A percentile compares a stretch with the other conserved stretches of the same genome.
Evolutionary conservation across 2,329 filamentous ascomycete species (phyloP).

Genomic region (Cytospora chrysosperma): DNA sequence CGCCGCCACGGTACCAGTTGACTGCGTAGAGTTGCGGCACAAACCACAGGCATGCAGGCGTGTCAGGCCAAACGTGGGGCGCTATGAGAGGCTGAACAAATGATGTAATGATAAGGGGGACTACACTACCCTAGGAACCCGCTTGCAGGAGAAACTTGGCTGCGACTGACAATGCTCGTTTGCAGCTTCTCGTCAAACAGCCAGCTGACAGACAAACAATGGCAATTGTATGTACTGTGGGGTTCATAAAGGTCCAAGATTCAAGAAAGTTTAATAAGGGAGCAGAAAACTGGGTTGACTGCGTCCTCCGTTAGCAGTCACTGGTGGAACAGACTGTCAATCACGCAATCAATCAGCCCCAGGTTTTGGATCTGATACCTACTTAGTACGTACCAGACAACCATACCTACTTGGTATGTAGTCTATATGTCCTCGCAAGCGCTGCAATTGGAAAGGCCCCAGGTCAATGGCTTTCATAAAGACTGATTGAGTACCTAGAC

Average conservation of each 20-base stretch:
- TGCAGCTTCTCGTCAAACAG: neutral
- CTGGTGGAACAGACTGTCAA: neutral
- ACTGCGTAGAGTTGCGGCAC: neutral
- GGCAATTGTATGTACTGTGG: neutral
- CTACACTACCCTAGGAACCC: slow-evolving; percentile 1
- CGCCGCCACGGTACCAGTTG: neutral
- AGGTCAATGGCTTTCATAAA: no score
- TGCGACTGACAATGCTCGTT: neutral
- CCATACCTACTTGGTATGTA: no score
- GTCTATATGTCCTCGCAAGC: neutral
- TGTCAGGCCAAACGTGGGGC: neutral
- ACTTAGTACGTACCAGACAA: no score
- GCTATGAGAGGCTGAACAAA: slow-evolving; percentile 16
- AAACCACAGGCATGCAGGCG: neutral
- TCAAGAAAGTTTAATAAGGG: neutral
- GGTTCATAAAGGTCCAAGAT: no score
- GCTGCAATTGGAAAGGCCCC: neutral
- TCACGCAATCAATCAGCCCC: neutral
- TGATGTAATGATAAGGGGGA: slow-evolving; percentile 7
- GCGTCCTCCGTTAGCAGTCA: neutral
- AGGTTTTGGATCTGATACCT: neutral
- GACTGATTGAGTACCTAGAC: no score
- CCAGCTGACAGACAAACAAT: neutral
- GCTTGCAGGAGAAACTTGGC: slow-evolving; percentile 7
- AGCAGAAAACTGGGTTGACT: neutral